A percentile compares a stretch with the other conserved stretches of the same genome.
These are phyloP conservation scores for Chrysanthemum seticuspe DNA, from an alignment of 129 eudicot species.

Conservation along the genomic window DNA sequence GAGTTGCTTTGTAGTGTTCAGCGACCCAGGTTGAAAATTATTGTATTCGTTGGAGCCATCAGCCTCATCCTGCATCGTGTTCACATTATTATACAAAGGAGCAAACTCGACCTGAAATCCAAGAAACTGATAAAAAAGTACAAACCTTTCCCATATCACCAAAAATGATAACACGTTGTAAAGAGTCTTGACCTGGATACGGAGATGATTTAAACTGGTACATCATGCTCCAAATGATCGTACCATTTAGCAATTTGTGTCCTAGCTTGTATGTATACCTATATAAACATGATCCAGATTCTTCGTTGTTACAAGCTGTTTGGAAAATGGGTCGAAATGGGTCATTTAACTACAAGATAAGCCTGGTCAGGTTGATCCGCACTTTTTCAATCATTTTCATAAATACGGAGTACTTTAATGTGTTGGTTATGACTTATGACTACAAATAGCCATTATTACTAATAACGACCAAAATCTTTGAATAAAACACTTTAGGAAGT, in stretches of 20 bases:
- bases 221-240: conserved; percentile 48
- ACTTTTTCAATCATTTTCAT: not conserved
- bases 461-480: not conserved
- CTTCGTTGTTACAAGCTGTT: not conserved
- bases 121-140: conserved; percentile 8
- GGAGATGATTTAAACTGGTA: conserved; percentile 62
- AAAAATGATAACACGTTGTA: conserved; percentile 70
- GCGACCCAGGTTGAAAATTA: conserved; percentile 65
- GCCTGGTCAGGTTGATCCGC: not conserved
- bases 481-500: not conserved
- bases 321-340: not conserved
- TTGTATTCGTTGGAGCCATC: conserved; percentile 82
- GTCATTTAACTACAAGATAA: not conserved
- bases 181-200: conserved; percentile 64
- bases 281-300: conserved; percentile 20
- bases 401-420: not conserved
- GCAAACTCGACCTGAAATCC: not conserved
- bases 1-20: conserved; percentile 68
- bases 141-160: conserved; percentile 78
- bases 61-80: conserved; percentile 54
- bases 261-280: conserved; percentile 82
- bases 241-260: conserved; percentile 49
- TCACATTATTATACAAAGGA: conserved; percentile 4
- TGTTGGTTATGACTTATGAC: not conserved
- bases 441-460: not conserved